Percentiles rank a stretch among this genome's conserved stretches.
These are phyloP conservation scores for Fusarium tanahbumbuense DNA, from an alignment of 2,329 filamentous ascomycete genomes.

Conservation along the genomic window DNA sequence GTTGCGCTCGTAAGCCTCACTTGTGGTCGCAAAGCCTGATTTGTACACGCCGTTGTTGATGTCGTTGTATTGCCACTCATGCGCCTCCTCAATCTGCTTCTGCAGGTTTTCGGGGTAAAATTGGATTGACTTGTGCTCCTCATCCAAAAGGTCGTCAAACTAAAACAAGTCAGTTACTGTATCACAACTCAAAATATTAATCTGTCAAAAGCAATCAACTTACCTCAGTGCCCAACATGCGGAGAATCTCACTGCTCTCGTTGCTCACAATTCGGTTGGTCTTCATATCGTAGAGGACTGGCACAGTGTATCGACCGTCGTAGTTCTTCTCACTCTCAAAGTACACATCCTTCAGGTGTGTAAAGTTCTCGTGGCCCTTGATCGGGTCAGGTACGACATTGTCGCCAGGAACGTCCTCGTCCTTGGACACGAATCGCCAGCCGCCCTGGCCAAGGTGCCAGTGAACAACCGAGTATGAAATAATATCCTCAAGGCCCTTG, in stretches of 20 bases:
- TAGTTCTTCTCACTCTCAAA: slow-evolving; percentile 79
- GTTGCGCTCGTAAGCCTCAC: slow-evolving; percentile 83
- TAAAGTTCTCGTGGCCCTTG: slow-evolving; percentile 75
- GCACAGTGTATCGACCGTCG: slow-evolving; percentile 85
- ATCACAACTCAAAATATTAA: background rate
- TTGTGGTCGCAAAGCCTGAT: slow-evolving; percentile 85
- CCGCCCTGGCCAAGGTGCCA: slow-evolving; percentile 83
- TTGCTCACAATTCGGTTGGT: slow-evolving; percentile 85
- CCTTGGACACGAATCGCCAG: slow-evolving; percentile 82
- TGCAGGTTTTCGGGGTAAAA: slow-evolving; percentile 76
- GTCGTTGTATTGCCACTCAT: slow-evolving; percentile 82
- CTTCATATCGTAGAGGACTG: slow-evolving; percentile 85
- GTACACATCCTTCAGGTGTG: slow-evolving; percentile 82
- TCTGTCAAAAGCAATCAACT: slow-evolving; percentile 1
- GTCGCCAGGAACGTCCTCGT: slow-evolving; percentile 67
- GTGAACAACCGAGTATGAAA: slow-evolving; percentile 85
- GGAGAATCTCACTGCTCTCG: slow-evolving; percentile 91
- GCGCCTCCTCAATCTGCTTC: slow-evolving; percentile 77
- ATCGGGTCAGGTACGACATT: slow-evolving; percentile 76
- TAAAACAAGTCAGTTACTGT: slow-evolving; percentile 31
- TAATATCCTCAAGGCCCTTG: slow-evolving; percentile 90
- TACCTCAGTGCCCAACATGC: slow-evolving; percentile 85
- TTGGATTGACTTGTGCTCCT: slow-evolving; percentile 69
- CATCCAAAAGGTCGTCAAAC: slow-evolving; percentile 78
- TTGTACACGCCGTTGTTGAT: slow-evolving; percentile 81